Base-by-base conservation (phyloP, 179 eudicot genomes). In the Beta lomatogona region DNA sequence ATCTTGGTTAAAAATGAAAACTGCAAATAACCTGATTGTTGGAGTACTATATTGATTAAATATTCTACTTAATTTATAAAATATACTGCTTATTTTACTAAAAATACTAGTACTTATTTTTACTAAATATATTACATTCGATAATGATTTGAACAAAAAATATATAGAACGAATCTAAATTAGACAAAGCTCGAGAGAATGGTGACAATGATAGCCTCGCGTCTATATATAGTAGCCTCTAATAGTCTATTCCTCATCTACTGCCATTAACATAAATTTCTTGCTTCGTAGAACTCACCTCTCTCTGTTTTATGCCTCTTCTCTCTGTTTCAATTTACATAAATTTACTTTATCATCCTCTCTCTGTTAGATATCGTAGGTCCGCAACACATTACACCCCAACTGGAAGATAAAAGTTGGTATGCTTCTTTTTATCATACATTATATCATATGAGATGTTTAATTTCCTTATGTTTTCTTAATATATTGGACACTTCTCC, bases 161-260 rank as follows among this genome's bases (percentile, higher is more conserved):
- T 36, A 36, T 36, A n/a, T n/a, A n/a, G n/a, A n/a, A n/a, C n/a
- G n/a, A n/a, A n/a, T n/a, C n/a, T n/a, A n/a, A n/a, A n/a, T n/a
- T n/a, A n/a, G n/a, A n/a, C n/a, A n/a, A n/a, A n/a, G n/a, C n/a
- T n/a, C n/a, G n/a, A n/a, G n/a, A n/a, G n/a, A 36, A 36, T 3
- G 41, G 41, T 28, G 31, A 28, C 31, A 28, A 28, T 71, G 75
- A 71, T 71, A 9, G 36, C 18, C 36, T 12, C 11, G 75, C 13
- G 54, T 71, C 75, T 71, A 71, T 71, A 71, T 71, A 71, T 48
- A 50, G 53, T 31, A 71, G 55, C 57, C 25, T 10, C 28, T 66
- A 16, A 3, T 7, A 21, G 5, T 63, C 67, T 60, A 63, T 63
- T 63, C 31, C 11, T 63, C 67, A 63, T 69, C 73, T 18, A 3